Conservation (phyloP, 108 stramenopile species). For the Cyclotella cryptica region DNA sequence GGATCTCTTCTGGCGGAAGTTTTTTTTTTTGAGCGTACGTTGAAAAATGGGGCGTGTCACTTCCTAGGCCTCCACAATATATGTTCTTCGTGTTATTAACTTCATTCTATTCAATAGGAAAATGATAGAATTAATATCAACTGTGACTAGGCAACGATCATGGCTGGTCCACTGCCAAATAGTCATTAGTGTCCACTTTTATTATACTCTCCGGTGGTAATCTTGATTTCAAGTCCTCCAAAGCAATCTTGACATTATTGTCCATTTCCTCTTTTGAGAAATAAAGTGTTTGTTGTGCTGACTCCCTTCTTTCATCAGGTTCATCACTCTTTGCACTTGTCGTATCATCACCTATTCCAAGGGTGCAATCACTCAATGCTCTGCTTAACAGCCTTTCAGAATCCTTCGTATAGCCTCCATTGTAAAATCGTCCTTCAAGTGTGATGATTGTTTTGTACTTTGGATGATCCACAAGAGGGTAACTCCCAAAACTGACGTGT, state of each 20-base stretch:
- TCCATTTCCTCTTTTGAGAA: constrained; percentile 68
- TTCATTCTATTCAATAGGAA: too few species aligned
- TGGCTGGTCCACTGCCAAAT: constrained; percentile 5
- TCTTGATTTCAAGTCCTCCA: constrained; percentile 75
- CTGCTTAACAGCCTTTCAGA: constrained; percentile 37
- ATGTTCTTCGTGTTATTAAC: too few species aligned
- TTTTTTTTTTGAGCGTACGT: too few species aligned
- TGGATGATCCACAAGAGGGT: constrained; percentile 83
- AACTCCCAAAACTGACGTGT: constrained; percentile 80
- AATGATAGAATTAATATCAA: neutral
- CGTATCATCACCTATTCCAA: constrained; percentile 6
- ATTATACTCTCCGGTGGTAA: constrained; percentile 81
- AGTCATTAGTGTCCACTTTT: constrained; percentile 64
- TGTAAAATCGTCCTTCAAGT: constrained; percentile 67
- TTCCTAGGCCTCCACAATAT: too few species aligned
- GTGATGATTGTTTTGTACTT: constrained; percentile 86
- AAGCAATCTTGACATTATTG: constrained; percentile 64
- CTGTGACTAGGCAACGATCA: neutral
- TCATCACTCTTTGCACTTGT: neutral
- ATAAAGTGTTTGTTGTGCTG: constrained; percentile 8
- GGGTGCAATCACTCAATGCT: constrained; percentile 3
- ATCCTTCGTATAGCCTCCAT: constrained; percentile 40
- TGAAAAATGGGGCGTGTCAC: too few species aligned
- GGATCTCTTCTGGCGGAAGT: too few species aligned
- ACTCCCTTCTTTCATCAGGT: neutral